Evolutionary conservation across 192 early-diverging fungal genomes (phyloP).

Genomic region (Backusella parvicylindrica): DNA sequence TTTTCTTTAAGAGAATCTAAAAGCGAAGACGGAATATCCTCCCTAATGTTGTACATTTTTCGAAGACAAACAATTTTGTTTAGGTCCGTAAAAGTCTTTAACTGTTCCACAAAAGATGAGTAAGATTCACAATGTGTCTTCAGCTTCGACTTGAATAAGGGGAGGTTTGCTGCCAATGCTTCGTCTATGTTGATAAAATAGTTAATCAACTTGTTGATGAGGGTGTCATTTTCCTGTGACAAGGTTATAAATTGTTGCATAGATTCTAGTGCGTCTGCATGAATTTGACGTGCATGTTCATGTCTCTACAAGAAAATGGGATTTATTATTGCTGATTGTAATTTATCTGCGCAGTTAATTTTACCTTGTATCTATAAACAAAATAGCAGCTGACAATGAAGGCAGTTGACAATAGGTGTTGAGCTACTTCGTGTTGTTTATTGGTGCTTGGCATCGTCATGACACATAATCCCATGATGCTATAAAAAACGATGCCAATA

Average conservation of each 20-base stretch:
- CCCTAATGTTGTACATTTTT: constrained; percentile 46
- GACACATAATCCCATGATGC: background rate
- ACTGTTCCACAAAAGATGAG: background rate
- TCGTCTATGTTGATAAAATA: background rate
- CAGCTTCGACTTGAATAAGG: background rate
- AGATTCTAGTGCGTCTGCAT: background rate
- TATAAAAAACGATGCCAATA: background rate
- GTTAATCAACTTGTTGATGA: background rate
- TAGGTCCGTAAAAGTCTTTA: constrained; percentile 36
- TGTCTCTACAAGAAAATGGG: background rate
- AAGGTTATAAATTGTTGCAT: background rate
- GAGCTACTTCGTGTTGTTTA: background rate
- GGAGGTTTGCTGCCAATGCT: background rate
- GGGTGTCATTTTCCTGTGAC: background rate
- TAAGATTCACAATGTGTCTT: constrained; percentile 4
- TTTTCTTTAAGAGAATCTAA: background rate
- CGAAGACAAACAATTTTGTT: constrained; percentile 36
- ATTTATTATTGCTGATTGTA: background rate
- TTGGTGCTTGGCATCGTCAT: background rate
- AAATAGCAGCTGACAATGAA: background rate
- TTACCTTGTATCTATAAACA: background rate
- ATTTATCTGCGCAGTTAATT: background rate
- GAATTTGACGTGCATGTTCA: background rate
- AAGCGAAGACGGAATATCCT: constrained; percentile 1
- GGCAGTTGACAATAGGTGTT: background rate